These are phyloP conservation scores for Phytophthora capsici DNA, from an alignment of 352 stramenopile species.

Conservation along the genomic window DNA sequence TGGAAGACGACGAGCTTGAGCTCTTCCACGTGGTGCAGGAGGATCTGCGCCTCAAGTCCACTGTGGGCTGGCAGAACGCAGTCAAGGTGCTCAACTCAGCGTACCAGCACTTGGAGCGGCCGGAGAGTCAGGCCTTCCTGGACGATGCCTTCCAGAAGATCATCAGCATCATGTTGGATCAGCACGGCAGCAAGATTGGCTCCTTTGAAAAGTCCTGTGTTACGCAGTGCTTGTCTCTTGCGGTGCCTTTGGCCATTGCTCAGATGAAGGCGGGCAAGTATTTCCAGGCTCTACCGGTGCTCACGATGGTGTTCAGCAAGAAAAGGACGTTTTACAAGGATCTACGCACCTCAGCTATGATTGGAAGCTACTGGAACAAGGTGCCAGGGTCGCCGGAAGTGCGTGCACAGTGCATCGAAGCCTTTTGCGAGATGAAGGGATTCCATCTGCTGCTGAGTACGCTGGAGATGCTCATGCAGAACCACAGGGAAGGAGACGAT, in stretches of 20 bases:
- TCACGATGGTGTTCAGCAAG: constrained; percentile 90
- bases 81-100: constrained; percentile 86
- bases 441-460: constrained; percentile 79
- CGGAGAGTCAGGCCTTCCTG: constrained; percentile 81
- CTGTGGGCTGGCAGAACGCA: constrained; percentile 90
- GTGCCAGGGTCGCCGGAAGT: constrained; percentile 81
- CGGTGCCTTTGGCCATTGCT: constrained; percentile 70
- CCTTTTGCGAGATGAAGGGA: constrained; percentile 84
- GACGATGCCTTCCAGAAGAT: constrained; percentile 82
- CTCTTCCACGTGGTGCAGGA: constrained; percentile 87
- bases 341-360: constrained; percentile 85
- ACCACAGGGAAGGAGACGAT: constrained; percentile 44
- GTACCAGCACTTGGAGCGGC: constrained; percentile 66
- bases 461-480: constrained; percentile 75
- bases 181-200: constrained; percentile 89
- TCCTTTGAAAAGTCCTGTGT: constrained; percentile 88
- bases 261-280: constrained; percentile 79
- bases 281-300: constrained; percentile 64
- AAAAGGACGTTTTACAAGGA: constrained; percentile 93
- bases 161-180: constrained; percentile 91
- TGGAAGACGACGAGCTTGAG: constrained; percentile 86
- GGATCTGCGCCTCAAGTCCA: constrained; percentile 89
- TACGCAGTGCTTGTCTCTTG: constrained; percentile 74
- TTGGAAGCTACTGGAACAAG: constrained; percentile 92
- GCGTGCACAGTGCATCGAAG: constrained; percentile 80